phyloP scores from a whole-genome alignment of 2,329 filamentous ascomycete genomes.

The Hypoxylon sp. region DNA sequence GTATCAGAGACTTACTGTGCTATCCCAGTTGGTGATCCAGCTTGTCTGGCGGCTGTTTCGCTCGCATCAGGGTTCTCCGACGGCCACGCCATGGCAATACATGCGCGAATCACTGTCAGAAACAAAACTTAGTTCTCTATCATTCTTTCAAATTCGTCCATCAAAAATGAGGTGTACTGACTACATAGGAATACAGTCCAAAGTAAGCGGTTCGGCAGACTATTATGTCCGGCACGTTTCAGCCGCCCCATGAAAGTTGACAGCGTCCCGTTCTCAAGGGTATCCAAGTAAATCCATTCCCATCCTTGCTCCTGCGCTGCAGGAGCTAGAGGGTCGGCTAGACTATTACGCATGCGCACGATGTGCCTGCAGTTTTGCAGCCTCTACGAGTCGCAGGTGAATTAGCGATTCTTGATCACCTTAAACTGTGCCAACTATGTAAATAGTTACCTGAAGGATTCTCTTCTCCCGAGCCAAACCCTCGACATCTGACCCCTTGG shows the following conservation, averaged over 20 bases:
- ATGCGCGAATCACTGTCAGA: constrained; percentile 21
- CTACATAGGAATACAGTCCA: constrained; percentile 28
- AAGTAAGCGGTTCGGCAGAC: constrained; percentile 26
- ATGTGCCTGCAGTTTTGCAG: constrained; percentile 20
- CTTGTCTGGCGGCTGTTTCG: constrained; percentile 12
- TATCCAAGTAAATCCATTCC: constrained; percentile 27
- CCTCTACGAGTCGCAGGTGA: background rate
- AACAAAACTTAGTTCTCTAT: background rate
- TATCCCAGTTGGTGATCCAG: constrained; percentile 3
- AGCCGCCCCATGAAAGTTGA: constrained; percentile 17
- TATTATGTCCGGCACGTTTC: background rate
- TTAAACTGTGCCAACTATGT: no score
- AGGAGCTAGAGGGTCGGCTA: constrained; percentile 15
- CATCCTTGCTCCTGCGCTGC: constrained; percentile 9
- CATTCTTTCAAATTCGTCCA: background rate
- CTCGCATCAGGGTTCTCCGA: constrained; percentile 2
- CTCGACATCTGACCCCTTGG: constrained; percentile 13
- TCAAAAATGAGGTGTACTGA: constrained; percentile 6
- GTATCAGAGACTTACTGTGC: constrained; percentile 27
- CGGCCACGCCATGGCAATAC: constrained; percentile 29
- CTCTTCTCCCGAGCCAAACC: constrained; percentile 20
- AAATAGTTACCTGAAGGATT: constrained; percentile 16
- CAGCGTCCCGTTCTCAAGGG: constrained; percentile 28
- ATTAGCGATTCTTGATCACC: constrained; percentile 1
- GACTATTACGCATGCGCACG: background rate